Percentiles rank a stretch among this genome's conserved stretches.
phyloP scores from a whole-genome alignment of 768 basidiomycete species.

The Cantharellus cinnabarinus region DNA sequence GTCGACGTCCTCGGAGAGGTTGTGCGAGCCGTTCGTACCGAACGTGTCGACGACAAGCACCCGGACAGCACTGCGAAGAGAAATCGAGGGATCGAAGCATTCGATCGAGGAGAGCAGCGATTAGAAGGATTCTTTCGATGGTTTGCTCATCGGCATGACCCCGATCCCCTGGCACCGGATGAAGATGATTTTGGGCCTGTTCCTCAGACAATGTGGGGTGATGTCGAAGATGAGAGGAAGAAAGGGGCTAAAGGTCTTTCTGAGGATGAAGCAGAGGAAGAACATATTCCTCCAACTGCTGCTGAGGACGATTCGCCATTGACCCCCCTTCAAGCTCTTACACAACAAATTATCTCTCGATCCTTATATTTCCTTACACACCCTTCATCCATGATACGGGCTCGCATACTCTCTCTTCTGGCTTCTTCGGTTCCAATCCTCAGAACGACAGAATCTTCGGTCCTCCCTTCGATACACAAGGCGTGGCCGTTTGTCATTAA shows the following conservation, averaged over 20 bases:
- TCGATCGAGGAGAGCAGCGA: constrained; percentile 10
- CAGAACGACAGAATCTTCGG: constrained; percentile 38
- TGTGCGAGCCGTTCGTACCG: constrained; percentile 40
- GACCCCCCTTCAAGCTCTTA: constrained; percentile 54
- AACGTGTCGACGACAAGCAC: constrained; percentile 23
- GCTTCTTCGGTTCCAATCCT: constrained; percentile 49
- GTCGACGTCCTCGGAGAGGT: constrained; percentile 76
- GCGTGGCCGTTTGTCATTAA: constrained; percentile 93
- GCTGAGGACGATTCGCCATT: constrained; percentile 19
- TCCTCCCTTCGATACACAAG: constrained; percentile 68
- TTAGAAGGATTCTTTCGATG: constrained; percentile 35
- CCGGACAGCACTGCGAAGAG: constrained; percentile 9
- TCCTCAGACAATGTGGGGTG: constrained; percentile 38
- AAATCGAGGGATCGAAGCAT: constrained; percentile 1
- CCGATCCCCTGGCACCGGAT: constrained; percentile 20
- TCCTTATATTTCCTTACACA: constrained; percentile 86
- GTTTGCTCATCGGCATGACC: constrained; percentile 31
- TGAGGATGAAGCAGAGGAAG: neutral
- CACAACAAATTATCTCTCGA: constrained; percentile 69
- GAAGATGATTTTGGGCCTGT: constrained; percentile 35
- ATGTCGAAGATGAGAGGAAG: constrained; percentile 9
- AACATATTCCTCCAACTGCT: neutral
- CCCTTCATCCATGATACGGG: constrained; percentile 64
- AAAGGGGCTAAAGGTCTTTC: constrained; percentile 3
- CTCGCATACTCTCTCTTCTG: constrained; percentile 60